Evolutionary conservation across 2,329 filamentous ascomycete species (phyloP).

Genomic region (Trichoderma harzianum): DNA sequence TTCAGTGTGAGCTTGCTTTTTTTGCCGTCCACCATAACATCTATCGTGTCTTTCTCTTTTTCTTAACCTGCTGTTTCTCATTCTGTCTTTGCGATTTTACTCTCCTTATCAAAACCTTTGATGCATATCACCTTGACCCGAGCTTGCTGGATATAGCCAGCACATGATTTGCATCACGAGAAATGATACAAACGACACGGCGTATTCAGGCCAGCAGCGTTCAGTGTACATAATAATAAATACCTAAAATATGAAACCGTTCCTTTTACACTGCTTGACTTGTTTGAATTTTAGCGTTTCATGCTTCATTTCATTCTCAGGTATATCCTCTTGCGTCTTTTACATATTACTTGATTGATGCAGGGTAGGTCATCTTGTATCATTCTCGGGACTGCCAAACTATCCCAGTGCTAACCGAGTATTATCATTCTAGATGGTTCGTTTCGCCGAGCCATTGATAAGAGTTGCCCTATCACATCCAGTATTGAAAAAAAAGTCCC

Average conservation of each 20-base stretch:
- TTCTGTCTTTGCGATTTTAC: neutral
- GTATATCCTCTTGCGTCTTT: neutral
- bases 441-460: neutral
- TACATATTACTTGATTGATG: neutral
- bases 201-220: neutral
- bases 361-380: neutral
- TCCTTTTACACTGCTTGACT: neutral
- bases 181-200: neutral
- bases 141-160: neutral
- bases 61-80: neutral
- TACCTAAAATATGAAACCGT: neutral
- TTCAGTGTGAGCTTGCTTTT: neutral
- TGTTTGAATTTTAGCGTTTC: neutral
- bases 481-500: neutral
- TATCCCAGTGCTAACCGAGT: neutral
- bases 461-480: neutral
- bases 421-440: neutral
- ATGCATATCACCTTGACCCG: neutral
- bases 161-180: neutral
- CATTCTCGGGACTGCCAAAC: neutral
- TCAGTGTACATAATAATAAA: neutral
- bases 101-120: neutral
- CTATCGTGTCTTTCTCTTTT: neutral
- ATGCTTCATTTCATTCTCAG: neutral
- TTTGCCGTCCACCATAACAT: neutral